Conservation (phyloP, 2,329 filamentous ascomycete genomes). For the Hypocreales sp. region DNA sequence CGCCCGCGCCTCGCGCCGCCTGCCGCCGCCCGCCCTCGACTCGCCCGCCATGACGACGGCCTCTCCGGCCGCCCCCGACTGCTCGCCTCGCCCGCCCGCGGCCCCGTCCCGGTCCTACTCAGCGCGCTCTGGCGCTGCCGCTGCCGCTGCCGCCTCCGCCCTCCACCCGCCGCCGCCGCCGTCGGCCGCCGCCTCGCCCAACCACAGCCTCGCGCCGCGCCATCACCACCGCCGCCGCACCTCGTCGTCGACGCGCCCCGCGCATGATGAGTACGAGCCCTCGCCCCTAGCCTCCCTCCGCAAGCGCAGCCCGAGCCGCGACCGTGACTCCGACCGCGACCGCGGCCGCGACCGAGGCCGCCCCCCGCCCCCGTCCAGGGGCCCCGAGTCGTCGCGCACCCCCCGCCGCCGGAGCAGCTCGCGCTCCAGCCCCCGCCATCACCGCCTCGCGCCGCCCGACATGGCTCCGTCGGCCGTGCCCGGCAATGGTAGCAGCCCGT, state of each 20-base stretch:
- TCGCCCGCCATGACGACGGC: conserved; percentile 13
- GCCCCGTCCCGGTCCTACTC: conserved; percentile 19
- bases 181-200: conserved; percentile 5
- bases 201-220: conserved; percentile 8
- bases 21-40: neutral
- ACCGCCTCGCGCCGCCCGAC: conserved; percentile 19
- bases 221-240: conserved; percentile 16
- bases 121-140: conserved; percentile 9
- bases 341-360: conserved; percentile 3
- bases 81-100: conserved; percentile 11
- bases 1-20: no score
- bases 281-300: conserved; percentile 44
- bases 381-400: conserved; percentile 31
- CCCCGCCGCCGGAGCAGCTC: conserved; percentile 34
- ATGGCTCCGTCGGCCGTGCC: conserved; percentile 35
- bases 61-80: conserved; percentile 7
- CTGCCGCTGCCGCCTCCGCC: conserved; percentile 6
- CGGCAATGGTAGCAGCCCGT: conserved; percentile 35
- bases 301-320: conserved; percentile 51
- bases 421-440: conserved; percentile 24
- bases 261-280: conserved; percentile 55
- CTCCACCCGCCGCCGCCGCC: conserved; percentile 6
- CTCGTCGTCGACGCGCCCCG: conserved; percentile 25
- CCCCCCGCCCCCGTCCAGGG: conserved; percentile 27
- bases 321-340: conserved; percentile 20